Evolutionary conservation across 2,329 filamentous ascomycete species (phyloP), one percentile per base, ranked within the genome.

Genomic region (Penicillium sp.): DNA sequence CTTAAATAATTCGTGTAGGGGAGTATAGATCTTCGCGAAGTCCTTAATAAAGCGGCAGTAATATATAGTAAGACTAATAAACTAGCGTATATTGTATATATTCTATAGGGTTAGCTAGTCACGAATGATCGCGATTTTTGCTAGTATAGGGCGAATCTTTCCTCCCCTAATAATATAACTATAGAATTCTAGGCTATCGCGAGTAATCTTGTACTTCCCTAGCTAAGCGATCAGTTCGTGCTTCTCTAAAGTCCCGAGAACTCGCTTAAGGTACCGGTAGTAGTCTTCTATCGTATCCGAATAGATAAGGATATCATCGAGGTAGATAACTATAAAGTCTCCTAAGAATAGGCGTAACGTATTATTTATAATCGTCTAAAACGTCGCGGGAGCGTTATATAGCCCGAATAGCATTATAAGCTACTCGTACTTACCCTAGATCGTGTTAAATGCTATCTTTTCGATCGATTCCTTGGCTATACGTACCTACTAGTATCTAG

Each of bases 231-330:
- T 49, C 22, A 55, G 11, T n/a, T 54, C 6, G 8, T 42, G 2
- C 20, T 20, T 20, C 20, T 20, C 20, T 20, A 20, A 20, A 20
- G 20, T 20, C 20, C 20, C 1, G 8, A 55, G 22, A 1, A 37
- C 37, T 14, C 39, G 1, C 14, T 37, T 4, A 8, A 58, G 25
- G 11, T 58, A 28, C 4, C 35, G 2, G 4, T 34, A 37, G 25
- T 58, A 12, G 5, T 58, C 51, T 4, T 58, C 37, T 2, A 42
- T 12, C 0, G 5, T 34, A 4, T 22, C 28, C 5, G 5, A 58
- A 14, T 48, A 58, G 14, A 58, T 49, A 5, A 58, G 43, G 35
- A 58, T 58, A 50, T 58, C 1, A 11, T 55, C 22, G 2, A 54
- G 14, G 7, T 59, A 59, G 1, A 54, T 5, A 1, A 59, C 25